Base-by-base conservation (phyloP, 768 basidiomycete species). In the Naganishia onofrii region DNA sequence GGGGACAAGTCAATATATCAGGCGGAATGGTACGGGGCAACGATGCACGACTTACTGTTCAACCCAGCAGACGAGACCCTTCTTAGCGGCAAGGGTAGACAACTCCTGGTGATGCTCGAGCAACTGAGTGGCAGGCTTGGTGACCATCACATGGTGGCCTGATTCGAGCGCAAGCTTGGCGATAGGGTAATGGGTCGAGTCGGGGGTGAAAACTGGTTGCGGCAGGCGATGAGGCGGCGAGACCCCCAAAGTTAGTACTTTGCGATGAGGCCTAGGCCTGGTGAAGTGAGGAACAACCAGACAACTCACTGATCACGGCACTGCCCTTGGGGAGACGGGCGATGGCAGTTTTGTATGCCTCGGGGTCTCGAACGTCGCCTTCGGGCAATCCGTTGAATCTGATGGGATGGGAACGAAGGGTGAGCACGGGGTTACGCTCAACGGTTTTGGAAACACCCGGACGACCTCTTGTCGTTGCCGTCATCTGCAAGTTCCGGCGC, bases 101-200 rank as follows among this genome's bases (percentile, higher is more conserved):
- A 95, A 85, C 34, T 86, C 85, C 71, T 86, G 87, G 81, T 96
- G 93, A 78, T 96, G 89, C 64, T 87, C 84, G 67, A 96, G 85
- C 21, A 90, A 84, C 76, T 95, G 89, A 0, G 91, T 92, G 4
- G 92, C 93, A 3, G 93, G 93, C 81, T 95, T 96, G 53, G 93
- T 96, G 71, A 95, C 86, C 48, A 95, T 87, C 60, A 95, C 93
- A 78, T 95, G 93, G 54, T 94, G 83, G 0, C 89, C 88, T 48
- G 84, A 88, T 80, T 92, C 88, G 42, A 95, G 89, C 4, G 93
- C 93, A 76, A 92, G 91, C 53, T 89, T 82, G 23, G 91, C 87
- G 76, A 94, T 95, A 34, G 87, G 86, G 79, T 88, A 89, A 81
- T 95, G 93, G 19, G 93, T 94, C 88, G 92, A 75, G 78, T 94